Conservation (phyloP, 192 early-diverging fungal species). For the Coemansia pectinata region DNA sequence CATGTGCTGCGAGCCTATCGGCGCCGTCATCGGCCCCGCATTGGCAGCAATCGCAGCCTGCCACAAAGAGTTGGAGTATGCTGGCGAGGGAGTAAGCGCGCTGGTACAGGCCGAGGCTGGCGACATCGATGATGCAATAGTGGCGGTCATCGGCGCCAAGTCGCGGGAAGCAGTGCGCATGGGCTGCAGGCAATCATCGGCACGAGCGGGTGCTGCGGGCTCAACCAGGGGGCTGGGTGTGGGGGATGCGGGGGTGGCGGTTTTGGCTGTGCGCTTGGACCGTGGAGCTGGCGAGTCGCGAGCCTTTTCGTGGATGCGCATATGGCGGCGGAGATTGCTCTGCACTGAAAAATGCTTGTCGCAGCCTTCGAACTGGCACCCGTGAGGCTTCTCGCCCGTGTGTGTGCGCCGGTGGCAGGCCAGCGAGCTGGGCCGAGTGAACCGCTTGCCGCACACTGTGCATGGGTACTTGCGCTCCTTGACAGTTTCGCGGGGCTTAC, state of each 20-base stretch:
- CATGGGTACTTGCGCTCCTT: slow-evolving; percentile 54
- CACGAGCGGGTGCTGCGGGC: background rate
- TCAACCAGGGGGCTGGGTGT: background rate
- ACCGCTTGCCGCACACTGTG: slow-evolving; percentile 41
- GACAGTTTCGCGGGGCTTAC: slow-evolving; percentile 14
- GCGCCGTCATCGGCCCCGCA: slow-evolving; percentile 21
- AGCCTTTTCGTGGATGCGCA: slow-evolving; percentile 45
- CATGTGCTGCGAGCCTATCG: slow-evolving; percentile 1
- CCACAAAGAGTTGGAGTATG: slow-evolving; percentile 4
- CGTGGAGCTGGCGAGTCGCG: background rate
- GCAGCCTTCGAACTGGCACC: slow-evolving; percentile 45
- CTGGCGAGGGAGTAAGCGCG: background rate
- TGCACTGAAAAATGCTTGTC: slow-evolving; percentile 52
- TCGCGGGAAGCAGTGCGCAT: background rate
- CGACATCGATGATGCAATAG: background rate
- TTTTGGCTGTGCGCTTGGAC: background rate
- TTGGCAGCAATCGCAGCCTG: background rate
- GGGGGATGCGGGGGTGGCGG: slow-evolving; percentile 5
- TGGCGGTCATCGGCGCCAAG: slow-evolving; percentile 1
- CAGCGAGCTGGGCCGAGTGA: slow-evolving; percentile 46
- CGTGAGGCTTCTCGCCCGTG: slow-evolving; percentile 55
- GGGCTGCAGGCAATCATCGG: slow-evolving; percentile 9
- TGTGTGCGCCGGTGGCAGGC: slow-evolving; percentile 55
- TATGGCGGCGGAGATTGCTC: slow-evolving; percentile 49
- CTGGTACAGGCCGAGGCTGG: background rate